A percentile compares a stretch with the other conserved stretches of the same genome.
These are phyloP conservation scores for Amanita jacksonii DNA, from an alignment of 768 basidiomycete genomes.

Conservation along the genomic window DNA sequence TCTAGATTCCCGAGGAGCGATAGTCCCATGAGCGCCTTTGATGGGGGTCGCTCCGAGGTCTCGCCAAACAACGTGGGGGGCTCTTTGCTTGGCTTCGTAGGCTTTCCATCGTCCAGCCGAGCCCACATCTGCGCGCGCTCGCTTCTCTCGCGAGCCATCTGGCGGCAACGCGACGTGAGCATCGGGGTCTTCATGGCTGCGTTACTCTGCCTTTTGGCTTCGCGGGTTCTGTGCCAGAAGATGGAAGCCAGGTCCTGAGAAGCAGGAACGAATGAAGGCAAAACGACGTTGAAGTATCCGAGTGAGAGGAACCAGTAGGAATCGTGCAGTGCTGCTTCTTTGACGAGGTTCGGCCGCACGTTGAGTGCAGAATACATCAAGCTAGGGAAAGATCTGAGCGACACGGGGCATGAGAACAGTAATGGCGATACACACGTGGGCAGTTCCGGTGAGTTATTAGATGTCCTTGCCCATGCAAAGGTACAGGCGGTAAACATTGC, in stretches of 20 bases:
- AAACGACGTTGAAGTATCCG: slow-evolving; percentile 73
- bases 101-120: slow-evolving; percentile 58
- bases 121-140: slow-evolving; percentile 57
- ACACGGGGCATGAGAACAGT: neutral
- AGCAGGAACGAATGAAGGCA: slow-evolving; percentile 62
- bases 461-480: slow-evolving; percentile 58
- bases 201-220: slow-evolving; percentile 59
- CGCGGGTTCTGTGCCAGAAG: slow-evolving; percentile 70
- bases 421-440: slow-evolving; percentile 33
- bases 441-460: slow-evolving; percentile 31
- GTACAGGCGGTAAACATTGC: slow-evolving; percentile 71
- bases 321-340: slow-evolving; percentile 32
- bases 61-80: slow-evolving; percentile 12
- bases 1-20: slow-evolving; percentile 84
- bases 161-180: slow-evolving; percentile 47
- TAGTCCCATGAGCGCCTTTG: slow-evolving; percentile 60
- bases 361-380: slow-evolving; percentile 88
- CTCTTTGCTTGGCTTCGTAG: slow-evolving; percentile 15
- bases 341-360: slow-evolving; percentile 49
- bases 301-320: slow-evolving; percentile 82
- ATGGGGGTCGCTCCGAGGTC: slow-evolving; percentile 31
- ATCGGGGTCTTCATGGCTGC: slow-evolving; percentile 55
- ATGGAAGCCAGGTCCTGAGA: slow-evolving; percentile 28
- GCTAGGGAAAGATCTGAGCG: slow-evolving; percentile 20
- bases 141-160: slow-evolving; percentile 60